phyloP scores from a whole-genome alignment of 352 stramenopile genomes.

The Globisporangium nagaii region DNA sequence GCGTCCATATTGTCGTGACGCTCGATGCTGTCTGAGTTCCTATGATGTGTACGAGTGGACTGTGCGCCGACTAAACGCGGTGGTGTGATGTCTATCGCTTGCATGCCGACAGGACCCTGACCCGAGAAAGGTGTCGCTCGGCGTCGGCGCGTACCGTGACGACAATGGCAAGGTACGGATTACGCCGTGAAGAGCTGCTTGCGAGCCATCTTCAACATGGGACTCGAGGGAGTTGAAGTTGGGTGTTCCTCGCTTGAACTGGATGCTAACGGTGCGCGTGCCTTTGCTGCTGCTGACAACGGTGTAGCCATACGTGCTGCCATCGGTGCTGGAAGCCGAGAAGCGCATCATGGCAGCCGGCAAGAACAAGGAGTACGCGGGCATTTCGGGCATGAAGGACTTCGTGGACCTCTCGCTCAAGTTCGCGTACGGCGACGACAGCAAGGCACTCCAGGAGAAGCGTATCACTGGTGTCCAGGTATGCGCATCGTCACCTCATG shows the following conservation, averaged over 20 bases:
- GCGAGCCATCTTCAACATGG: slow-evolving; percentile 1
- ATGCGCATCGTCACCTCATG: neutral
- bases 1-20: neutral
- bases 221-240: neutral
- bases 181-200: neutral
- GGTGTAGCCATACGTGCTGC: slow-evolving; percentile 92
- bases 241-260: neutral
- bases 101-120: slow-evolving; percentile 81
- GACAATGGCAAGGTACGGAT: slow-evolving; percentile 76
- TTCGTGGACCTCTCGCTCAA: slow-evolving; percentile 95
- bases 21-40: neutral
- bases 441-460: slow-evolving; percentile 82
- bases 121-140: slow-evolving; percentile 94
- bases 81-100: slow-evolving; percentile 7
- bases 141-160: slow-evolving; percentile 98
- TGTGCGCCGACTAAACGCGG: too few species aligned
- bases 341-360: slow-evolving; percentile 90
- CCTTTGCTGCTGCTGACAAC: neutral
- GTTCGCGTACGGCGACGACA: slow-evolving; percentile 97
- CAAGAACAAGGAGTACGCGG: slow-evolving; percentile 98
- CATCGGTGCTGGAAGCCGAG: slow-evolving; percentile 96
- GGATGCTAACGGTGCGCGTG: slow-evolving; percentile 3
- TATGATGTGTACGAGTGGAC: neutral
- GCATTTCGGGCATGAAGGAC: slow-evolving; percentile 94
- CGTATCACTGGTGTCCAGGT: slow-evolving; percentile 93